These are phyloP conservation scores for Termitomyces sp. DNA, from an alignment of 768 basidiomycete species.

Conservation along the genomic window DNA sequence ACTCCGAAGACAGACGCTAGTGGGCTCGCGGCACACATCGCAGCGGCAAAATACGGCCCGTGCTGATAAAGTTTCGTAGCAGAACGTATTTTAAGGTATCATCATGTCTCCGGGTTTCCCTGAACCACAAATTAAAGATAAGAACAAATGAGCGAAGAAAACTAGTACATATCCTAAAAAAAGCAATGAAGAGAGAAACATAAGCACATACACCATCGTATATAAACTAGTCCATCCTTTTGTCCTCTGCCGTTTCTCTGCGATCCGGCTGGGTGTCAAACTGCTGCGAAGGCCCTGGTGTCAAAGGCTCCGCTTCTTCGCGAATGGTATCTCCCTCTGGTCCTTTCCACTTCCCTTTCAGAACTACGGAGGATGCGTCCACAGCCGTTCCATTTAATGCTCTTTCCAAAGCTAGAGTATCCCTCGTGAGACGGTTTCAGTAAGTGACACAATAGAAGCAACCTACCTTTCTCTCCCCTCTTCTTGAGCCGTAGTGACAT, in stretches of 20 bases:
- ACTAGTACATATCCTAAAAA: constrained; percentile 11
- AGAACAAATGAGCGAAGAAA: constrained; percentile 1
- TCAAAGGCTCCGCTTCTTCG: constrained; percentile 29
- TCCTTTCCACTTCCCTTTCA: constrained; percentile 29
- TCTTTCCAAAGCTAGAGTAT: constrained; percentile 26
- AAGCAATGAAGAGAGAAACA: not conserved
- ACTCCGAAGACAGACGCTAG: constrained; percentile 41
- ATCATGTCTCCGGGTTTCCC: constrained; percentile 4
- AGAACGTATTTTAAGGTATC: constrained; percentile 9
- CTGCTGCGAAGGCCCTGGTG: constrained; percentile 23
- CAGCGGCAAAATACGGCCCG: constrained; percentile 40
- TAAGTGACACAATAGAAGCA: not conserved
- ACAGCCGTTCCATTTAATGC: constrained; percentile 29
- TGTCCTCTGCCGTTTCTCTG: constrained; percentile 22
- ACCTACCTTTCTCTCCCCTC: constrained; percentile 76
- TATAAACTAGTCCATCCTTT: constrained; percentile 18
- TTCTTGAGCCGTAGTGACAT: constrained; percentile 85
- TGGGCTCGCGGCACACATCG: constrained; percentile 38
- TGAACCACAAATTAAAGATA: constrained; percentile 10
- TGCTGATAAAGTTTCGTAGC: constrained; percentile 21
- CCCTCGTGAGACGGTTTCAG: not conserved
- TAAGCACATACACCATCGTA: constrained; percentile 3
- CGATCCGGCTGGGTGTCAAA: constrained; percentile 19
- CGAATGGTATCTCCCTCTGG: constrained; percentile 29
- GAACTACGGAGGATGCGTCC: constrained; percentile 19